These are phyloP conservation scores for Boletus semigastroideus DNA, from an alignment of 1,284 basidiomycete genomes.

Conservation along the genomic window DNA sequence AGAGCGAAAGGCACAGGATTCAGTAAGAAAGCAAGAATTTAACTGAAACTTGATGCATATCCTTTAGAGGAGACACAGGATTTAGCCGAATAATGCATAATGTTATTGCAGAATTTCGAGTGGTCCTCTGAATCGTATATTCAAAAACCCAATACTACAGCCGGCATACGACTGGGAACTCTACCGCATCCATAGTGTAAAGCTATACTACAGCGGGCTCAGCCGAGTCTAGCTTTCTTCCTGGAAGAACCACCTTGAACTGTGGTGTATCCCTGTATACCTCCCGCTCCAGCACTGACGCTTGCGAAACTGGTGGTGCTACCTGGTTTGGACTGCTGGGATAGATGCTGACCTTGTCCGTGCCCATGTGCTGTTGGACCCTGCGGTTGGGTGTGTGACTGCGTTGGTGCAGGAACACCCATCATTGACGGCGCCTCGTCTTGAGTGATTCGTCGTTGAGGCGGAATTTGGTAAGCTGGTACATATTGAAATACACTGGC, in stretches of 20 bases:
- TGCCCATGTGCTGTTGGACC: conserved; percentile 38
- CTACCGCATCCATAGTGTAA: not conserved
- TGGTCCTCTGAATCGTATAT: too few species aligned
- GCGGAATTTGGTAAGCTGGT: conserved; percentile 59
- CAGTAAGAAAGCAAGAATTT: conserved; percentile 3
- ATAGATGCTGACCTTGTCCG: conserved; percentile 40
- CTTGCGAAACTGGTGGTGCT: conserved; percentile 52
- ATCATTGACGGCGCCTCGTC: conserved; percentile 81
- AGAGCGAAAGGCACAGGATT: conserved; percentile 19
- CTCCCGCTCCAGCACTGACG: conserved; percentile 44
- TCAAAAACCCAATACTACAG: too few species aligned
- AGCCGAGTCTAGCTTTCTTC: conserved; percentile 48
- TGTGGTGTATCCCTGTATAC: conserved; percentile 34
- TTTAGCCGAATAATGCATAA: not conserved
- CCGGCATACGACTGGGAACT: too few species aligned
- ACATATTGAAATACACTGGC: conserved; percentile 63
- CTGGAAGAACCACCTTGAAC: conserved; percentile 37
- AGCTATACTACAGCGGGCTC: not conserved
- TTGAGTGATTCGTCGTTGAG: conserved; percentile 70
- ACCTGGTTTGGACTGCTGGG: conserved; percentile 47
- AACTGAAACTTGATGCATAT: not conserved
- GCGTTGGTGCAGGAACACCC: conserved; percentile 49
- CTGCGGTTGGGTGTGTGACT: conserved; percentile 38
- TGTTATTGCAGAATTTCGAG: too few species aligned
- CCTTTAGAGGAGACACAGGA: not conserved